These are phyloP conservation scores for Castanea sativa DNA, from an alignment of 306 rosid species.

Conservation along the genomic window DNA sequence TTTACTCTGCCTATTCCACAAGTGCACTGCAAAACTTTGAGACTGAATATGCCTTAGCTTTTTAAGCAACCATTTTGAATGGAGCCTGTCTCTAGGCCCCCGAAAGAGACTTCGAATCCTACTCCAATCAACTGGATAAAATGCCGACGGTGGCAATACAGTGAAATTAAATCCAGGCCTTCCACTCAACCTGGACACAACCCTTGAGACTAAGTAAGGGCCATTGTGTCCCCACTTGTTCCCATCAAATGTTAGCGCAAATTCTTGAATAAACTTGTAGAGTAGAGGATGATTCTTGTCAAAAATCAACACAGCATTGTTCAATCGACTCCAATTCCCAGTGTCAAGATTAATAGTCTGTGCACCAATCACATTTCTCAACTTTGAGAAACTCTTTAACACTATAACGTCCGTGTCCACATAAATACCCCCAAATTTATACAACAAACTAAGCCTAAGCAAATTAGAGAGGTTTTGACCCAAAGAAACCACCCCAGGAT, in stretches of 20 bases:
- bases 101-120: slow-evolving; percentile 49
- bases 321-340: slow-evolving; percentile 78
- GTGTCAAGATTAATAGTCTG: slow-evolving; percentile 61
- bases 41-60: slow-evolving; percentile 50
- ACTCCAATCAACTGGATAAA: slow-evolving; percentile 87
- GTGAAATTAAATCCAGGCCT: slow-evolving; percentile 49
- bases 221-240: slow-evolving; percentile 98
- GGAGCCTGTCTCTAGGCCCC: slow-evolving; percentile 49
- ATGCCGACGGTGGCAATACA: slow-evolving; percentile 68
- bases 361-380: slow-evolving; percentile 84
- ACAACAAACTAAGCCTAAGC: slow-evolving; percentile 67
- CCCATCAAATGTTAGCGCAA: slow-evolving; percentile 82
- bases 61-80: slow-evolving; percentile 52
- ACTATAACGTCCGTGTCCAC: slow-evolving; percentile 68
- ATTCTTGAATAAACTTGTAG: slow-evolving; percentile 75
- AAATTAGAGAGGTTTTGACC: slow-evolving; percentile 92
- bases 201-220: slow-evolving; percentile 89
- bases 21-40: slow-evolving; percentile 65
- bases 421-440: slow-evolving; percentile 78
- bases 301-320: slow-evolving; percentile 81
- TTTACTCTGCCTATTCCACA: slow-evolving; percentile 84
- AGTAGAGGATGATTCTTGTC: slow-evolving; percentile 78
- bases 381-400: slow-evolving; percentile 60
- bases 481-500: slow-evolving; percentile 75
- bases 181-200: slow-evolving; percentile 59